phyloP scores from a whole-genome alignment of 2,329 filamentous ascomycete species.

The Aspergillus novofumigatus region DNA sequence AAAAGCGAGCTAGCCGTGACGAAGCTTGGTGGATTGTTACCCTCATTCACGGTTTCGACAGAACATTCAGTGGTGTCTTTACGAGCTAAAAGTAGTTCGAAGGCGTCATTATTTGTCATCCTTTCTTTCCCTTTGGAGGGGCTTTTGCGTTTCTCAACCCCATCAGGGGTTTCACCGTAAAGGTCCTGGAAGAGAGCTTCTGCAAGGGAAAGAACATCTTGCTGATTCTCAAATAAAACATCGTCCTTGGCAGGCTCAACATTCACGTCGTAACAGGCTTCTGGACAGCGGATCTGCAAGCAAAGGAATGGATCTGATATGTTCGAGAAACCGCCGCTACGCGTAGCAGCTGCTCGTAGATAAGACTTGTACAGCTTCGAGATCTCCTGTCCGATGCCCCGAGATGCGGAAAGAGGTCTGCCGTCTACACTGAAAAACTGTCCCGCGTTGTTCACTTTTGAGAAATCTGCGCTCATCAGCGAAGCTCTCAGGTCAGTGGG shows the following conservation, averaged over 20 bases:
- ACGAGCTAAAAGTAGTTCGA: slow-evolving; percentile 19
- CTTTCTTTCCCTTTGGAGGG: slow-evolving; percentile 3
- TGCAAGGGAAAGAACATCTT: slow-evolving; percentile 40
- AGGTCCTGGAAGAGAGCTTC: slow-evolving; percentile 32
- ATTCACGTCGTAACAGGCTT: slow-evolving; percentile 57
- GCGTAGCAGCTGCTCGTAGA: slow-evolving; percentile 36
- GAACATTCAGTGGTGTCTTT: slow-evolving; percentile 8
- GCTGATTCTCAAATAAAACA: slow-evolving; percentile 52
- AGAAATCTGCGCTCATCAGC: slow-evolving; percentile 32
- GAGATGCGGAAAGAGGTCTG: slow-evolving; percentile 49
- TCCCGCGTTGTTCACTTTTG: slow-evolving; percentile 31
- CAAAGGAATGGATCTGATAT: slow-evolving; percentile 54
- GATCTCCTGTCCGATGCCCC: slow-evolving; percentile 53
- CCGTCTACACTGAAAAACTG: slow-evolving; percentile 56
- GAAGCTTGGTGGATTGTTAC: not conserved
- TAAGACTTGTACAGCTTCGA: slow-evolving; percentile 48
- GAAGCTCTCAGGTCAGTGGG: not conserved
- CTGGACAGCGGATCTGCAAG: slow-evolving; percentile 51
- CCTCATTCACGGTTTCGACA: not conserved
- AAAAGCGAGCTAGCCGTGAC: not conserved
- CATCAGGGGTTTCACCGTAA: slow-evolving; percentile 9
- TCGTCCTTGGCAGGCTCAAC: slow-evolving; percentile 62
- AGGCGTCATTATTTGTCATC: slow-evolving; percentile 5
- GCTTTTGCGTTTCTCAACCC: not conserved
- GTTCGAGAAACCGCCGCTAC: slow-evolving; percentile 12